phyloP scores from a whole-genome alignment of 495 filamentous ascomycete species.

The Aspergillus sclerotiicarbonarius region DNA sequence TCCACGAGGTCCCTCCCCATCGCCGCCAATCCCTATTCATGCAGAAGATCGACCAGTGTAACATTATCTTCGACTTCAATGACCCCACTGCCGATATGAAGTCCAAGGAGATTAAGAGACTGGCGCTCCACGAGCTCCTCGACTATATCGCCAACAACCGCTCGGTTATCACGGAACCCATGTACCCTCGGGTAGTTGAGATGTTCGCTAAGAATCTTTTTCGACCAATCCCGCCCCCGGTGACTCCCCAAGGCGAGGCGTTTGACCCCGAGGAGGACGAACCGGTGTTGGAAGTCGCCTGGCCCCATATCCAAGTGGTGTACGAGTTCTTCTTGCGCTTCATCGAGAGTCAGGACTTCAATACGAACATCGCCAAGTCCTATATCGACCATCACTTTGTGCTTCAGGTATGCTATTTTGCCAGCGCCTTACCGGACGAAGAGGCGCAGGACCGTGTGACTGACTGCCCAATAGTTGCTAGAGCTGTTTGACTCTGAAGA shows the following conservation, averaged over 20 bases:
- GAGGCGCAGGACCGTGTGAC: neutral
- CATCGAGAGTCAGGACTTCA: conserved; percentile 99
- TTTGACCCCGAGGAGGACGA: conserved; percentile 99
- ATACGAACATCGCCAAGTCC: conserved; percentile 98
- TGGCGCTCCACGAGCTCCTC: conserved; percentile 93
- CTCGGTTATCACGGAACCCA: conserved; percentile 96
- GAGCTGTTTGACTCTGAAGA: conserved; percentile 99
- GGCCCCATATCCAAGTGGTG: conserved; percentile 99
- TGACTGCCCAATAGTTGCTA: conserved; percentile 59
- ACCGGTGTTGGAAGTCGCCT: conserved; percentile 95
- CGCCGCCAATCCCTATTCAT: conserved; percentile 97
- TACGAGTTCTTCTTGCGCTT: conserved; percentile 99
- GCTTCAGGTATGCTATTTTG: conserved; percentile 60
- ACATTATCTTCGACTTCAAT: conserved; percentile 99
- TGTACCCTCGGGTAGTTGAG: conserved; percentile 97
- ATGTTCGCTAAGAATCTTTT: conserved; percentile 99
- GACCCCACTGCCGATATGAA: conserved; percentile 99
- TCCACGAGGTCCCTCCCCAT: conserved; percentile 95
- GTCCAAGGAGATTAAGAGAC: conserved; percentile 98
- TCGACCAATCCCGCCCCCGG: conserved; percentile 90
- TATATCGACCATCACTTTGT: conserved; percentile 99
- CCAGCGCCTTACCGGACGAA: neutral
- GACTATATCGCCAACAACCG: conserved; percentile 99
- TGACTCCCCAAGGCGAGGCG: conserved; percentile 96
- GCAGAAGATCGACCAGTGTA: conserved; percentile 99